Conservation (phyloP, 176 grass and related monocot species). For the Elaeis guineensis region DNA sequence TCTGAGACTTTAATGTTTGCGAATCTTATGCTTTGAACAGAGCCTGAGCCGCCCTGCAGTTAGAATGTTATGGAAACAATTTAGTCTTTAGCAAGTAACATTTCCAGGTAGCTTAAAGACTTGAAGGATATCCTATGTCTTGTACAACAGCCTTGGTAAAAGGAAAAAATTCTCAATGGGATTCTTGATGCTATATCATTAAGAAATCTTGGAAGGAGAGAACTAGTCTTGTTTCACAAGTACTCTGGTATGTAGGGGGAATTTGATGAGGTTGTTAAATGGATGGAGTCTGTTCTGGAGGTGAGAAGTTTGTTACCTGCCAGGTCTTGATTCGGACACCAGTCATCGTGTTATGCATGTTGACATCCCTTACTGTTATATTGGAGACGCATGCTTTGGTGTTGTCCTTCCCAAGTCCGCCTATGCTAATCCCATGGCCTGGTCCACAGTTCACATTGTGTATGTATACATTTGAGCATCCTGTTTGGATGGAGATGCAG, state of each 20-base stretch:
- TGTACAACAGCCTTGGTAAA: no score
- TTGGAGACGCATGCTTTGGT: slow-evolving; percentile 98
- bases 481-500: slow-evolving; percentile 95
- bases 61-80: slow-evolving; percentile 5
- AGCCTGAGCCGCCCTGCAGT: slow-evolving; percentile 68
- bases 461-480: slow-evolving; percentile 86
- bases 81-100: not conserved
- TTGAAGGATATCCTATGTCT: no score
- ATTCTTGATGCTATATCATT: no score
- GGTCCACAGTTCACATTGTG: slow-evolving; percentile 95
- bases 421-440: slow-evolving; percentile 97
- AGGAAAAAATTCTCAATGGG: no score
- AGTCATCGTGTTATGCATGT: slow-evolving; percentile 83
- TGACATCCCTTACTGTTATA: slow-evolving; percentile 84
- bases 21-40: slow-evolving; percentile 78
- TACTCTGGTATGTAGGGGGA: no score
- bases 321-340: slow-evolving; percentile 99
- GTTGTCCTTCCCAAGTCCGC: slow-evolving; percentile 86
- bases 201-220: no score
- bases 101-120: no score
- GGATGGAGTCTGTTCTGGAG: no score
- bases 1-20: slow-evolving; percentile 83
- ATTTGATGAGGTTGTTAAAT: no score
- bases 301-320: slow-evolving; percentile 42
- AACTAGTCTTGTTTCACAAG: no score